Conservation (phyloP, 1,284 basidiomycete genomes). For the Irpex rosettiformis region DNA sequence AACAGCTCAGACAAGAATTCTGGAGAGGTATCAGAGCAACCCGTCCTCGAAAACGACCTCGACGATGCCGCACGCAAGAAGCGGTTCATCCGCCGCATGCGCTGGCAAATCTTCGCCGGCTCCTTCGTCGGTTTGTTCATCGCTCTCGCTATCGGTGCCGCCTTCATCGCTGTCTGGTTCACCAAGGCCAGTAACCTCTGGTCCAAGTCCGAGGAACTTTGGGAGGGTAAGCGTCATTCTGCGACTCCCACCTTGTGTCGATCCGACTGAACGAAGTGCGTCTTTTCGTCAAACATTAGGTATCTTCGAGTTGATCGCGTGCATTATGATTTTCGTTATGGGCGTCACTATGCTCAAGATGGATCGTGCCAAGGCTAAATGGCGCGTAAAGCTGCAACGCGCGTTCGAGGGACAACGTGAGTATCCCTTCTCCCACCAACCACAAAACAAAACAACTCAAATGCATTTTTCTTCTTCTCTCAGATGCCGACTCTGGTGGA, state of each 20-base stretch:
- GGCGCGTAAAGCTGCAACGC: constrained; percentile 82
- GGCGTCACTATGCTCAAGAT: constrained; percentile 49
- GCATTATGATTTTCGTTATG: constrained; percentile 67
- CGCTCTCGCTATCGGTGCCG: constrained; percentile 73
- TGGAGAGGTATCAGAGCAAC: constrained; percentile 13
- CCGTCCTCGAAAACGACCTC: constrained; percentile 22
- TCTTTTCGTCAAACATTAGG: constrained; percentile 41
- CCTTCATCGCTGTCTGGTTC: constrained; percentile 81
- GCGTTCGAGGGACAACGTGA: constrained; percentile 67
- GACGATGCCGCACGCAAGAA: constrained; percentile 21
- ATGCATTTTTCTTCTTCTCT: too few relatives aligned
- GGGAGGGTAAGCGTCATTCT: constrained; percentile 49
- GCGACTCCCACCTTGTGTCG: too few relatives aligned
- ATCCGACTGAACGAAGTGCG: too few relatives aligned
- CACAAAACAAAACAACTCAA: too few relatives aligned
- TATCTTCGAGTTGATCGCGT: constrained; percentile 78
- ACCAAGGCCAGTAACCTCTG: constrained; percentile 72
- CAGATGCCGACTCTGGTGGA: constrained; percentile 40
- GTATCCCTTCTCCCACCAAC: too few relatives aligned
- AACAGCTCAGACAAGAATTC: constrained; percentile 12
- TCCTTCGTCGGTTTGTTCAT: constrained; percentile 71
- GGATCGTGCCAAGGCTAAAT: constrained; percentile 78
- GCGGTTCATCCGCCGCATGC: constrained; percentile 56
- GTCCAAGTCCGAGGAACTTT: constrained; percentile 70
- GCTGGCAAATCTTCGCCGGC: constrained; percentile 80